Conservation (phyloP, 768 basidiomycete genomes). For the Boletus pseudopeckii region DNA sequence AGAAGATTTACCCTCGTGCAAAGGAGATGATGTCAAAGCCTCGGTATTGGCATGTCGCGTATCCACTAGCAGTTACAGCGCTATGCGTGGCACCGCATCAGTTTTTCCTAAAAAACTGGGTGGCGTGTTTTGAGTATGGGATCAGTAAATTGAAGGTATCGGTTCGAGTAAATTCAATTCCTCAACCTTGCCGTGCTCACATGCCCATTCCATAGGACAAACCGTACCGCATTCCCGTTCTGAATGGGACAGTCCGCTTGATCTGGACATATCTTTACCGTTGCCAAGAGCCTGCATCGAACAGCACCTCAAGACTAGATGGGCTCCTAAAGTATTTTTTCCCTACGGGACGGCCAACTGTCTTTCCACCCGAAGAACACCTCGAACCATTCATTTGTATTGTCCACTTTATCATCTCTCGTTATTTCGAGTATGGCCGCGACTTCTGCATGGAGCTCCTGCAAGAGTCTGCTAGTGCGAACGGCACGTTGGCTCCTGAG, state of each 20-base stretch:
- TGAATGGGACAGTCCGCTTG: conserved; percentile 81
- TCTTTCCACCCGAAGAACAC: conserved; percentile 70
- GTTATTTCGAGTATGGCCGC: conserved; percentile 80
- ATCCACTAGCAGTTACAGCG: conserved; percentile 77
- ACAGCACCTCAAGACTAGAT: conserved; percentile 79
- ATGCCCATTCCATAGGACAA: conserved; percentile 60
- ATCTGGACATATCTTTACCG: conserved; percentile 96
- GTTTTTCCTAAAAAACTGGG: conserved; percentile 83
- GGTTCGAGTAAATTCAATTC: background rate
- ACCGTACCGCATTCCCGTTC: conserved; percentile 58
- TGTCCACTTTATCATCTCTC: conserved; percentile 77
- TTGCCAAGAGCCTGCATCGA: conserved; percentile 80
- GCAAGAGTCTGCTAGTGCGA: conserved; percentile 57
- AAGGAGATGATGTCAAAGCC: conserved; percentile 84
- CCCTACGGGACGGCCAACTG: conserved; percentile 58
- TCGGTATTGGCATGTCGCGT: conserved; percentile 85
- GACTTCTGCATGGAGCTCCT: conserved; percentile 80
- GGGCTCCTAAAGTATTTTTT: conserved; percentile 72
- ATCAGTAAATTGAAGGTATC: conserved; percentile 77
- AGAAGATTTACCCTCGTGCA: conserved; percentile 77
- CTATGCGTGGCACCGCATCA: conserved; percentile 86
- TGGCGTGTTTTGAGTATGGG: conserved; percentile 64
- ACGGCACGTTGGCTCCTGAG: conserved; percentile 60
- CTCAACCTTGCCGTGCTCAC: conserved; percentile 4
- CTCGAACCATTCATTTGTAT: conserved; percentile 75